Evolutionary conservation across 2,329 filamentous ascomycete genomes (phyloP), one percentile per base, ranked within the genome.

Genomic region (Dothidotthia symphoricarpi): DNA sequence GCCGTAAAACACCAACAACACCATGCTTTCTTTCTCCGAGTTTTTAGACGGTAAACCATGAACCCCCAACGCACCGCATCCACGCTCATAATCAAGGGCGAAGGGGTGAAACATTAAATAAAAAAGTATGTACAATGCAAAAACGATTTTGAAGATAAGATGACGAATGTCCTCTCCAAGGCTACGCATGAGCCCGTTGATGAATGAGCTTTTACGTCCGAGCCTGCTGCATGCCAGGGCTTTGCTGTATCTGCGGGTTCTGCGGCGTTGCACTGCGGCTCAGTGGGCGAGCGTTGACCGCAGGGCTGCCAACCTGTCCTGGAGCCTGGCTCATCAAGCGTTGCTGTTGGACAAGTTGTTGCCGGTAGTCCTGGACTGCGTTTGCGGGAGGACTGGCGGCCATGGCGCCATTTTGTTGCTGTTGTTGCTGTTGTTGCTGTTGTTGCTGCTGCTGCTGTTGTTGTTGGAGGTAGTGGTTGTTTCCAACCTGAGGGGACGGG

Each of bases 221-320:
- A 26, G 59, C 59, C 45, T 64, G 61, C 43, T 61, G 57, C 39
- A 61, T 45, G 17, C 55, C 53, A 7, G 61, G 61, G 41, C 61
- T 64, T 37, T 64, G 59, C 45, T 62, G 55, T 39, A 53, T 50
- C 41, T 61, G 55, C 24, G 60, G 53, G 32, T 66, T 65, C 34
- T 66, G 64, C 10, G 65, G 65, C 24, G 65, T 68, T 16, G 63
- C 64, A 45, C 65, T 68, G 34, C 65, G 51, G 41, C 65, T 68
- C 25, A 53, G 50, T 34, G 54, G 60, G 39, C 55, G 47, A 25
- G 54, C 58, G 35, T 52, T 63, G 43, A 65, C 38, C 28, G 55
- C 53, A 6, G 61, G 62, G 41, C 60, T 64, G 16, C 57, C 56
- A 16, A 53, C 59, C 34, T 61, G 57, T 34, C 64, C 62, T 38